Conservation (phyloP, 2,329 filamentous ascomycete genomes). For the Akanthomyces dipterigenus region DNA sequence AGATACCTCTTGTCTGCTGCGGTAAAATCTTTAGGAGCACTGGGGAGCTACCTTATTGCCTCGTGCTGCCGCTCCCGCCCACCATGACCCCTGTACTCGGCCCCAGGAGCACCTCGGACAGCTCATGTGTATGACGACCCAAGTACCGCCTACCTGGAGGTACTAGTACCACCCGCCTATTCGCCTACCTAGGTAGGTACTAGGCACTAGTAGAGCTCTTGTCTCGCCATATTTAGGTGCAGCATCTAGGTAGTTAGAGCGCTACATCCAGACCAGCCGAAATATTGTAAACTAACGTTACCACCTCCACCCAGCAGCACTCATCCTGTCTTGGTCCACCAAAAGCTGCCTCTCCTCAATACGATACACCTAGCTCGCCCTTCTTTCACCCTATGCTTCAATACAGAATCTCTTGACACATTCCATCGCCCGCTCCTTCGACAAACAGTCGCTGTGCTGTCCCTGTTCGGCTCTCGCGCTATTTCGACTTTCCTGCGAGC, state of each 20-base stretch:
- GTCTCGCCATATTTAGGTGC: not conserved
- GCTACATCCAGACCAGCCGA: not conserved
- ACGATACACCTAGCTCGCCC: not conserved
- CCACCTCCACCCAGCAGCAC: not conserved
- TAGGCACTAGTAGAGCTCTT: no score
- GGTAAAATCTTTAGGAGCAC: no score
- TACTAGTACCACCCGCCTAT: no score
- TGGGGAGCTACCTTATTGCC: not conserved
- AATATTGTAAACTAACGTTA: not conserved
- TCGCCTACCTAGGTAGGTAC: no score
- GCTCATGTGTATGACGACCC: no score
- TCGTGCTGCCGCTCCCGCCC: not conserved
- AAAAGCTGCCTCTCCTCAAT: slow-evolving; percentile 5
- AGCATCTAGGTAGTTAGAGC: not conserved
- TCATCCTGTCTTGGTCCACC: not conserved
- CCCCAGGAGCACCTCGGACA: not conserved
- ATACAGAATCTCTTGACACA: not conserved
- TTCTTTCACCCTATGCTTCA: slow-evolving; percentile 1
- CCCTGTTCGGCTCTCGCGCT: not conserved
- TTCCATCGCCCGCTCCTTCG: not conserved
- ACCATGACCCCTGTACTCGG: not conserved
- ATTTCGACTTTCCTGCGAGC: not conserved
- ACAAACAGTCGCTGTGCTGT: not conserved
- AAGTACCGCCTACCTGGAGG: not conserved
- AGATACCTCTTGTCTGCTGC: not conserved